A percentile compares a stretch with the other conserved stretches of the same genome.
phyloP scores from a whole-genome alignment of 768 basidiomycete species.

The Erythrobasidium yunnanense region DNA sequence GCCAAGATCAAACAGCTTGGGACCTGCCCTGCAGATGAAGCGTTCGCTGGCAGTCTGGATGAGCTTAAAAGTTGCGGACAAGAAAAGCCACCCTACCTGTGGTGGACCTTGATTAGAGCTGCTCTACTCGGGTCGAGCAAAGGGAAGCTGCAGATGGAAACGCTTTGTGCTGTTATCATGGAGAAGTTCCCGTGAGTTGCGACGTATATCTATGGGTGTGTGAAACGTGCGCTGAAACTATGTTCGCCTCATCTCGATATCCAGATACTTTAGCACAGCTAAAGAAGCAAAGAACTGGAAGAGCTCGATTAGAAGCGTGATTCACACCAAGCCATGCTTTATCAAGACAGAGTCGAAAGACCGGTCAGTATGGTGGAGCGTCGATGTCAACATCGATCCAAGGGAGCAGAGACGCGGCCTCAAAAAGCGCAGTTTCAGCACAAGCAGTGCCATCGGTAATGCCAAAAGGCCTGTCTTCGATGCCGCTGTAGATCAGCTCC shows the following conservation, averaged over 20 bases:
- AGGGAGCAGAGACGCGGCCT: conserved; percentile 20
- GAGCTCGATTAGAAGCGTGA: conserved; percentile 11
- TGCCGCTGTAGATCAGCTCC: too few relatives aligned
- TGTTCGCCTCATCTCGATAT: not conserved
- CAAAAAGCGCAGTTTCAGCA: conserved; percentile 14
- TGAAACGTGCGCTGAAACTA: too few relatives aligned
- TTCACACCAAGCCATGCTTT: conserved; percentile 26
- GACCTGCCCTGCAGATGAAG: conserved; percentile 21
- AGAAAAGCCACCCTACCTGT: conserved; percentile 11
- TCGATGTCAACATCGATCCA: conserved; percentile 8
- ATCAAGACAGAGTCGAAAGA: conserved; percentile 3
- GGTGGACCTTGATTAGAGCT: conserved; percentile 21
- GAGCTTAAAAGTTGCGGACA: not conserved
- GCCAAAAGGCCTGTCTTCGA: too few relatives aligned
- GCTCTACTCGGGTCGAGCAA: conserved; percentile 13
- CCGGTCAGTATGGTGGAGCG: conserved; percentile 15
- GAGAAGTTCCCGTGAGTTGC: conserved; percentile 20
- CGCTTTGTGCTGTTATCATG: not conserved
- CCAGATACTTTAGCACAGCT: conserved; percentile 15
- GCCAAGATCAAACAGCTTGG: conserved; percentile 4
- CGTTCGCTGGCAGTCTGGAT: conserved; percentile 9
- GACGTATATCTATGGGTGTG: too few relatives aligned
- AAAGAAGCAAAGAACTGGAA: conserved; percentile 24
- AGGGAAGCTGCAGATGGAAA: conserved; percentile 18
- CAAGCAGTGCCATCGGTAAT: too few relatives aligned